These are phyloP conservation scores for Colletotrichum liaoningense DNA, from an alignment of 2,329 filamentous ascomycete species.

Conservation along the genomic window DNA sequence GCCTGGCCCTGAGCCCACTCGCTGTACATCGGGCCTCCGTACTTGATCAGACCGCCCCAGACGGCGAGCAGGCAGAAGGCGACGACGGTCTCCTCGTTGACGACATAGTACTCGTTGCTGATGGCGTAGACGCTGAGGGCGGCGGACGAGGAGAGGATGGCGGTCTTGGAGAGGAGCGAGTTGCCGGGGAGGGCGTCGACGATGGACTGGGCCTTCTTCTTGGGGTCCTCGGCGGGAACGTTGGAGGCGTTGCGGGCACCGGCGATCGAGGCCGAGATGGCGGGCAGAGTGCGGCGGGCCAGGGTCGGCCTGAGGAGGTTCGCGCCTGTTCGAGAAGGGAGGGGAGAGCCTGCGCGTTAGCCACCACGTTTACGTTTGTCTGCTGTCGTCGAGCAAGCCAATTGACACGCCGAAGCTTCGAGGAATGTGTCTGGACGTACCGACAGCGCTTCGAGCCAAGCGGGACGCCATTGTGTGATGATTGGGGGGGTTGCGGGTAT, in stretches of 20 bases:
- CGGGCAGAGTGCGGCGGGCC: constrained; percentile 79
- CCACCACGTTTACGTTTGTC: constrained; percentile 16
- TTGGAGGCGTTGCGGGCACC: constrained; percentile 77
- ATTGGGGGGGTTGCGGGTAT: constrained; percentile 63
- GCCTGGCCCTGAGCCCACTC: constrained; percentile 92
- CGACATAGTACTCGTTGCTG: constrained; percentile 99
- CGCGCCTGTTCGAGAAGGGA: constrained; percentile 71
- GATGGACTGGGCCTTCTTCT: constrained; percentile 97
- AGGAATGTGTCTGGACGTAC: constrained; percentile 68
- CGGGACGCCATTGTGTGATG: constrained; percentile 94
- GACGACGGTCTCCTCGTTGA: constrained; percentile 98
- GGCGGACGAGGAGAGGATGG: constrained; percentile 92
- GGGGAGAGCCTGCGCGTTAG: constrained; percentile 41
- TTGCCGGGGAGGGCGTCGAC: constrained; percentile 93
- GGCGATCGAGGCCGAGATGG: constrained; percentile 76
- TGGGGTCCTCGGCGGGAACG: constrained; percentile 87
- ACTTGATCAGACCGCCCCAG: constrained; percentile 93
- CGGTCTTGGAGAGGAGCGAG: constrained; percentile 94
- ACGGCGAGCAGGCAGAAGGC: constrained; percentile 92
- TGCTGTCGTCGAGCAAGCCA: constrained; percentile 40
- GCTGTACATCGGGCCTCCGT: constrained; percentile 90
- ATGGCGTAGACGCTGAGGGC: constrained; percentile 94
- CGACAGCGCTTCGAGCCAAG: constrained; percentile 93
- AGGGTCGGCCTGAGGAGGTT: constrained; percentile 88
- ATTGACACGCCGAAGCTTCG: constrained; percentile 47